Conservation (phyloP, 2,329 filamentous ascomycete genomes). For the Neophaeococcomyces aloes region DNA sequence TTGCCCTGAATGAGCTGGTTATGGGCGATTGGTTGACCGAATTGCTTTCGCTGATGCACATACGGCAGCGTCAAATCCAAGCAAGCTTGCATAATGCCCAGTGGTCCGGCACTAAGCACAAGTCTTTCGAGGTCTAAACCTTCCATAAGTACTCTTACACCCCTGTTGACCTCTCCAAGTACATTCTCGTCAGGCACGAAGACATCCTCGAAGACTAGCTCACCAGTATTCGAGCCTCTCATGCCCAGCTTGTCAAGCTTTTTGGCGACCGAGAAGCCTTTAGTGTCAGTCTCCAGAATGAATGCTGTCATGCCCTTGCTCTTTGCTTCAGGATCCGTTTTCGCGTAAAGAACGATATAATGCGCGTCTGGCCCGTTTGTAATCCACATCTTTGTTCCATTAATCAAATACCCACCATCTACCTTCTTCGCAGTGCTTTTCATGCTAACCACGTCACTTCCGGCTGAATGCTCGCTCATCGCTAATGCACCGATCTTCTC, state of each 20-base stretch:
- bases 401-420: slow-evolving; percentile 74
- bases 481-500: slow-evolving; percentile 76
- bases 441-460: slow-evolving; percentile 93
- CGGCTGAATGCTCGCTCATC: slow-evolving; percentile 87
- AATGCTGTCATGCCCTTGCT: slow-evolving; percentile 94
- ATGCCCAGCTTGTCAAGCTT: slow-evolving; percentile 98
- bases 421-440: slow-evolving; percentile 70
- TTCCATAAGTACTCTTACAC: slow-evolving; percentile 89
- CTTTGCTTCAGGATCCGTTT: slow-evolving; percentile 68
- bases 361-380: slow-evolving; percentile 95
- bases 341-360: slow-evolving; percentile 89
- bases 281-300: slow-evolving; percentile 58
- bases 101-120: slow-evolving; percentile 77
- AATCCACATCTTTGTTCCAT: slow-evolving; percentile 98
- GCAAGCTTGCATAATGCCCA: slow-evolving; percentile 89
- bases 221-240: slow-evolving; percentile 92
- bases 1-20: slow-evolving; percentile 91
- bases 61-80: slow-evolving; percentile 82
- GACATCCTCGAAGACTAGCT: slow-evolving; percentile 80
- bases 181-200: slow-evolving; percentile 78
- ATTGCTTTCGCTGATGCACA: slow-evolving; percentile 80
- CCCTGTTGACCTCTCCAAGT: slow-evolving; percentile 67
- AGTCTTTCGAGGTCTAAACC: slow-evolving; percentile 88
- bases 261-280: slow-evolving; percentile 74
- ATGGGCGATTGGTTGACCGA: slow-evolving; percentile 72